phyloP scores from a whole-genome alignment of 192 early-diverging fungal species.

The Coemansia sp. region DNA sequence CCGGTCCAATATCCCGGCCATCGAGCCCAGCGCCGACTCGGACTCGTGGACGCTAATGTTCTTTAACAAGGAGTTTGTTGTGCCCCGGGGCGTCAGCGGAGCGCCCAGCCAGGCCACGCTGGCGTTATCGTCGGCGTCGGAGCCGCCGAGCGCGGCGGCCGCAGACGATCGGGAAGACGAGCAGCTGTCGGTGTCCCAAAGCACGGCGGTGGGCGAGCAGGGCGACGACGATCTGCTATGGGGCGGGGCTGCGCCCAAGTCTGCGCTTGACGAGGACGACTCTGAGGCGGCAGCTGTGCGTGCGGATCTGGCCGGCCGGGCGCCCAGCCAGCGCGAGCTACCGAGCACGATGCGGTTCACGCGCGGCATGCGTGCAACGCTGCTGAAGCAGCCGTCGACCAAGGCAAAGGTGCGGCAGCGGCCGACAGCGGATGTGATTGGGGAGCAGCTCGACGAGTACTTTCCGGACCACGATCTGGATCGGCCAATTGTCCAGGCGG shows the following conservation, averaged over 20 bases:
- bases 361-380: constrained; percentile 39
- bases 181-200: no score
- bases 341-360: constrained; percentile 44
- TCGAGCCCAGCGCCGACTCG: neutral
- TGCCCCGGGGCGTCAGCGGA: constrained; percentile 7
- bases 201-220: neutral
- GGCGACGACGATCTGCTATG: constrained; percentile 15
- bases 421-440: constrained; percentile 64
- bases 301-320: neutral
- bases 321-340: constrained; percentile 10
- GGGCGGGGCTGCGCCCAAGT: constrained; percentile 4
- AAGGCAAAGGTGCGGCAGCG: constrained; percentile 31
- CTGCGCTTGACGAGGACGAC: constrained; percentile 1
- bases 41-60: constrained; percentile 54
- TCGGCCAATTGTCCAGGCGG: constrained; percentile 59
- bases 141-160: neutral
- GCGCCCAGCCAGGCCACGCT: constrained; percentile 7
- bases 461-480: constrained; percentile 76
- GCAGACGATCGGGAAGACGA: neutral
- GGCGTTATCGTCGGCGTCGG: neutral
- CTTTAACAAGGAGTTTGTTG: constrained; percentile 49
- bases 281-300: neutral
- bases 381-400: constrained; percentile 34
- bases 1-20: neutral
- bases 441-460: constrained; percentile 64